phyloP scores from a whole-genome alignment of 257 asterid species.

The Parsonsia alboflavescens region DNA sequence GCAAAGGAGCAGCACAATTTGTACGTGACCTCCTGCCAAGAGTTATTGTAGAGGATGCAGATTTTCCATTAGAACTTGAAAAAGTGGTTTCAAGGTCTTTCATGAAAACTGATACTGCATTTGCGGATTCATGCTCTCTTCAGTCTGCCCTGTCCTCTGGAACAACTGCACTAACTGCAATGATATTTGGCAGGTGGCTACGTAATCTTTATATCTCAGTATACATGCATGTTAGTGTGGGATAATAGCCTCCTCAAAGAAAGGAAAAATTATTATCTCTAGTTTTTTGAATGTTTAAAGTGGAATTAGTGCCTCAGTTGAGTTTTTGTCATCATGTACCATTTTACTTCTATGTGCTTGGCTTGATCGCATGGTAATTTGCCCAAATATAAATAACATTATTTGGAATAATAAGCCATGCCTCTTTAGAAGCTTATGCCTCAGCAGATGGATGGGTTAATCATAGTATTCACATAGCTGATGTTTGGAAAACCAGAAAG shows the following conservation, averaged over 20 bases:
- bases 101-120: constrained; percentile 63
- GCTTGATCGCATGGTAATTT: background rate
- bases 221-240: background rate
- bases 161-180: constrained; percentile 89
- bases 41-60: constrained; percentile 73
- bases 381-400: background rate
- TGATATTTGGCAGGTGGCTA: constrained; percentile 75
- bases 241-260: background rate
- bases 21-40: constrained; percentile 85
- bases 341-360: background rate
- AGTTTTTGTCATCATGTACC: background rate
- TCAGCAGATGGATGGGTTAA: too few species aligned
- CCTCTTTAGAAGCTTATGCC: background rate
- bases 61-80: constrained; percentile 80
- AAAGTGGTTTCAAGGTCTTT: constrained; percentile 76
- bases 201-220: constrained; percentile 2
- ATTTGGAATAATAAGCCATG: background rate
- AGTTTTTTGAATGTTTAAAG: background rate
- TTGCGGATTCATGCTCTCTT: constrained; percentile 62
- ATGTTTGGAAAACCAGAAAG: background rate
- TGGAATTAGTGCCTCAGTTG: background rate
- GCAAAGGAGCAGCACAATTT: constrained; percentile 82
- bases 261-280: background rate
- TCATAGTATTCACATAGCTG: background rate
- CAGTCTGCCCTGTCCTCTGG: constrained; percentile 77